Percentiles rank a stretch among this genome's conserved stretches.
Evolutionary conservation across 2,329 filamentous ascomycete genomes (phyloP).

Genomic region (Paraphoma chrysanthemicola): DNA sequence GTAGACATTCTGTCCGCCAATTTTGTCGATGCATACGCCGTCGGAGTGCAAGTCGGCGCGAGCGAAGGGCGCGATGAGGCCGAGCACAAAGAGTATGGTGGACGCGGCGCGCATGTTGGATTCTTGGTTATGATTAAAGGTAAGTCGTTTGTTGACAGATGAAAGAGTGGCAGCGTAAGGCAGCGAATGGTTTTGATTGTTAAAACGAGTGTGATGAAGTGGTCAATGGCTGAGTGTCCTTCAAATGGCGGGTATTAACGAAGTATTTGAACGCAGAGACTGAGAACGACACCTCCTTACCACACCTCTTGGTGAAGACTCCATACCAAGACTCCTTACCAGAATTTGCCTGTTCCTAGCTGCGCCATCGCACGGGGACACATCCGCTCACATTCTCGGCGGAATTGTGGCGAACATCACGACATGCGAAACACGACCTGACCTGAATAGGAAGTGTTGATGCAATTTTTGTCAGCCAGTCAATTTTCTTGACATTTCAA

Average conservation of each 20-base stretch:
- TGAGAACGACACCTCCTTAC: too few relatives aligned
- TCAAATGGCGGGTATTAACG: too few relatives aligned
- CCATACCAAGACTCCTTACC: too few relatives aligned
- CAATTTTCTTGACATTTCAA: background rate
- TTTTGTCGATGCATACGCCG: slow-evolving; percentile 26
- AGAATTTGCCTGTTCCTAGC: too few relatives aligned
- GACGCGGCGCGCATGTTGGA: slow-evolving; percentile 29
- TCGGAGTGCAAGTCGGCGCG: slow-evolving; percentile 26
- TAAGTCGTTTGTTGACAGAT: background rate
- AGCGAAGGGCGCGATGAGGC: slow-evolving; percentile 21
- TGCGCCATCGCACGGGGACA: background rate
- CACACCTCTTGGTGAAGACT: too few relatives aligned
- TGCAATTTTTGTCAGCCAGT: background rate
- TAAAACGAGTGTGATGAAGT: slow-evolving; percentile 1
- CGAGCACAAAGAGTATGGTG: slow-evolving; percentile 12
- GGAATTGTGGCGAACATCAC: slow-evolving; percentile 16
- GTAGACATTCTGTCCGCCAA: slow-evolving; percentile 27
- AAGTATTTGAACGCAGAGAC: background rate
- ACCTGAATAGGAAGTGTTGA: slow-evolving; percentile 1
- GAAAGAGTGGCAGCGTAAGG: slow-evolving; percentile 1
- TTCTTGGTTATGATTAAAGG: background rate
- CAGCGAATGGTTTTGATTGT: background rate
- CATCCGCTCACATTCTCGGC: slow-evolving; percentile 6
- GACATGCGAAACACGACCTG: slow-evolving; percentile 12
- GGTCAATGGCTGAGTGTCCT: background rate